Conservation (phyloP, 805 yeast genomes). For the Spathaspora sp. region DNA sequence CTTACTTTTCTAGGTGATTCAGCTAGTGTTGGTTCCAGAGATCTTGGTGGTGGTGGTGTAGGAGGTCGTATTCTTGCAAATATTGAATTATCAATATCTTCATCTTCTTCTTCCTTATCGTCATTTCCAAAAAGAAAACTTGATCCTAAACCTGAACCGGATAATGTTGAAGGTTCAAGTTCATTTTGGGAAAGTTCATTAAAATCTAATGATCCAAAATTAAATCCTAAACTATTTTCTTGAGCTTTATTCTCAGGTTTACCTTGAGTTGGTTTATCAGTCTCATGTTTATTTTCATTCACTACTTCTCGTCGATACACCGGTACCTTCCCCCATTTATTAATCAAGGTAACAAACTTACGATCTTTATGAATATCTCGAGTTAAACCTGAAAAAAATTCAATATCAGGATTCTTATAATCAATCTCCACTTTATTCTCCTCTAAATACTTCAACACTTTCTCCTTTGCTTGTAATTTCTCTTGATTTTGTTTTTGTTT, state of each 20-base stretch:
- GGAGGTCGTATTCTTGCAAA: slow-evolving; percentile 5
- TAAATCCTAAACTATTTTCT: not conserved
- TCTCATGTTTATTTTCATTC: not conserved
- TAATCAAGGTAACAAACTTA: slow-evolving; percentile 9
- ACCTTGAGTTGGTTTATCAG: too few species aligned
- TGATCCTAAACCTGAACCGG: slow-evolving; percentile 1
- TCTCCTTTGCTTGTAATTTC: slow-evolving; percentile 1
- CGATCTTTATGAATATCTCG: slow-evolving; percentile 10
- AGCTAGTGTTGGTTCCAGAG: not conserved
- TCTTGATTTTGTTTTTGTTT: not conserved
- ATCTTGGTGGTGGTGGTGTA: slow-evolving; percentile 4
- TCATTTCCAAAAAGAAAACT: not conserved
- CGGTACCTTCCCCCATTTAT: slow-evolving; percentile 21
- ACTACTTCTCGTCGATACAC: not conserved
- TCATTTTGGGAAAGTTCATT: not conserved
- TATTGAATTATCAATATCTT: slow-evolving; percentile 1
- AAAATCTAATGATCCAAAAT: not conserved
- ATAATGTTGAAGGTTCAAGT: not conserved
- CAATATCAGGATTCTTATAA: slow-evolving; percentile 9
- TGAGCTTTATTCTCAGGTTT: not conserved
- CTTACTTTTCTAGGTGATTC: slow-evolving; percentile 1
- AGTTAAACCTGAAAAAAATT: slow-evolving; percentile 12
- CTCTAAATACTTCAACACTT: slow-evolving; percentile 1
- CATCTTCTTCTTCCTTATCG: not conserved
- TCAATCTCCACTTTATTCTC: slow-evolving; percentile 12